Percentiles rank a stretch among this genome's conserved stretches.
Evolutionary conservation across 768 basidiomycete species (phyloP).

Genomic region (Amanita rubescens): DNA sequence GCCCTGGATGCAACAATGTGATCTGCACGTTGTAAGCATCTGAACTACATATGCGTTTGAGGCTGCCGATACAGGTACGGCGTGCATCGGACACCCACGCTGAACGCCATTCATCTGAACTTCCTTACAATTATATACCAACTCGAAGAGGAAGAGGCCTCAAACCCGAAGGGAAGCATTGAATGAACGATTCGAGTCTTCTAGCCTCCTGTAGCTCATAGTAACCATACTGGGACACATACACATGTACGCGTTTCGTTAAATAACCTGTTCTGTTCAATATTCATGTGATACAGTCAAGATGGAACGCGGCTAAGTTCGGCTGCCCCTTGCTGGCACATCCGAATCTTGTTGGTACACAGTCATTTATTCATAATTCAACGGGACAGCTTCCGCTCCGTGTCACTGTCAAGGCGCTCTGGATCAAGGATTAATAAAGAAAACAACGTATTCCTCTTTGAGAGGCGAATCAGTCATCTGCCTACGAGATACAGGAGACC

Average conservation of each 20-base stretch:
- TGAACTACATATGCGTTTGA: constrained; percentile 38
- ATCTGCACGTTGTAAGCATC: constrained; percentile 62
- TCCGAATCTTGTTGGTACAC: neutral
- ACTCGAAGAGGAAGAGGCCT: neutral
- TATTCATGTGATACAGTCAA: neutral
- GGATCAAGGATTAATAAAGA: neutral
- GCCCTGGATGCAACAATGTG: constrained; percentile 63
- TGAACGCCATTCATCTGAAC: constrained; percentile 19
- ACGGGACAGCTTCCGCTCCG: neutral
- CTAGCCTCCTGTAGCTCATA: neutral
- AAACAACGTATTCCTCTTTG: neutral
- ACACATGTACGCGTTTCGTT: neutral
- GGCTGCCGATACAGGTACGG: constrained; percentile 37
- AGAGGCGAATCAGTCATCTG: neutral
- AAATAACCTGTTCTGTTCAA: neutral
- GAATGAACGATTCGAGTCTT: neutral
- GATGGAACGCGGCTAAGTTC: neutral
- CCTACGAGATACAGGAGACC: neutral
- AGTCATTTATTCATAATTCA: neutral
- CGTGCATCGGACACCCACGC: constrained; percentile 45
- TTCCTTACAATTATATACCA: constrained; percentile 51
- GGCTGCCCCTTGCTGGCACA: neutral
- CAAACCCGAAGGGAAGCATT: neutral
- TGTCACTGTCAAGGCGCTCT: neutral
- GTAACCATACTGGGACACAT: neutral